Conservation (phyloP, 768 basidiomycete species). For the Coprinellus aureogranulatus region DNA sequence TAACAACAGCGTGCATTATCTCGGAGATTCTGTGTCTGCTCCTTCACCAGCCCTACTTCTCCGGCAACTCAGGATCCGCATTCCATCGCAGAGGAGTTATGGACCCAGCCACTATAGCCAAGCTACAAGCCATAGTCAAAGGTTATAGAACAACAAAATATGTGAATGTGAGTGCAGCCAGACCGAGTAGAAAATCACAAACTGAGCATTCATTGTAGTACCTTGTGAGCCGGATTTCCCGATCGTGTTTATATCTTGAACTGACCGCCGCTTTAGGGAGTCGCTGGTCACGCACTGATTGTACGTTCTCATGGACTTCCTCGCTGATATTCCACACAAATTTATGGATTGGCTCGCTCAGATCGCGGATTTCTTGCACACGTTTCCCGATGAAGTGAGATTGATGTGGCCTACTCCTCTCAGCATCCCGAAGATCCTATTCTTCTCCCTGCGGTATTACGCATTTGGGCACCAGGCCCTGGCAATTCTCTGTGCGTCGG, state of each 20-base stretch:
- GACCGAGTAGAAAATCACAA: not conserved
- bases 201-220: not conserved
- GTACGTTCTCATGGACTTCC: not conserved
- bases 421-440: not conserved
- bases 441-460: not conserved
- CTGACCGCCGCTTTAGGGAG: not conserved
- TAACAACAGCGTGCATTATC: too few relatives aligned
- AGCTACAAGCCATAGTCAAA: not conserved
- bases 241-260: not conserved
- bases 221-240: not conserved
- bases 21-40: too few relatives aligned
- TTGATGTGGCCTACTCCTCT: constrained; percentile 1
- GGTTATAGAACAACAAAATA: not conserved
- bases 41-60: too few relatives aligned
- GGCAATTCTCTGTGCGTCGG: not conserved
- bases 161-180: not conserved
- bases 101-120: not conserved
- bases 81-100: too few relatives aligned
- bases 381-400: not conserved
- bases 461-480: not conserved
- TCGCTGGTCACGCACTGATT: not conserved
- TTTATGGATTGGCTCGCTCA: not conserved
- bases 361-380: not conserved
- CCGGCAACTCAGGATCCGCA: too few relatives aligned
- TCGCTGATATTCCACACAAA: not conserved